Evolutionary conservation across 2,329 filamentous ascomycete genomes (phyloP).

Genomic region (Byssochlamys sp.): DNA sequence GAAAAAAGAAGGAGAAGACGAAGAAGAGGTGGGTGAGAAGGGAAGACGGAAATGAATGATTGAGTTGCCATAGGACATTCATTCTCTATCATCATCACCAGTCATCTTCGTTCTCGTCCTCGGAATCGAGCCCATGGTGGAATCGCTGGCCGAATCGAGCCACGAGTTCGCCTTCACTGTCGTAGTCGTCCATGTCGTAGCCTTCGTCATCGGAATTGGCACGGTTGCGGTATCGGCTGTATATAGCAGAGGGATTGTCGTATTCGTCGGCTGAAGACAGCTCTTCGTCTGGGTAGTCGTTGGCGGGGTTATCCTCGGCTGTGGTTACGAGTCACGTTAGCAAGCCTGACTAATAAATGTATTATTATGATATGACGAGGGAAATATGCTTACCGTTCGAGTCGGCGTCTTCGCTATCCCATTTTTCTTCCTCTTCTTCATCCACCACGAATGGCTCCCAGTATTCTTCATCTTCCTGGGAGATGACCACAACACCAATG

Average conservation of each 20-base stretch:
- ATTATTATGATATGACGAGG: constrained; percentile 2
- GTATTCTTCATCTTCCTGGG: constrained; percentile 38
- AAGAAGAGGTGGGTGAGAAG: too few species aligned
- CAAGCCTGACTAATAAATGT: constrained; percentile 1
- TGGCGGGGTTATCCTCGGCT: constrained; percentile 43
- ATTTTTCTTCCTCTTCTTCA: constrained; percentile 46
- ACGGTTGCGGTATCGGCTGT: constrained; percentile 31
- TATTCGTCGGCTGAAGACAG: constrained; percentile 39
- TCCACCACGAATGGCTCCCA: constrained; percentile 49
- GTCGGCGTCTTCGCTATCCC: constrained; percentile 53
- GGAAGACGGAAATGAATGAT: background rate
- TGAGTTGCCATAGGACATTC: background rate
- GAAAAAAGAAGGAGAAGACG: too few species aligned
- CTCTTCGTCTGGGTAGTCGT: constrained; percentile 44
- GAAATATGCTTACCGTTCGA: constrained; percentile 43
- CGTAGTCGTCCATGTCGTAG: constrained; percentile 31
- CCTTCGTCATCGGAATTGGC: constrained; percentile 37
- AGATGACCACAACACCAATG: constrained; percentile 34
- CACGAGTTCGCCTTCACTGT: constrained; percentile 19
- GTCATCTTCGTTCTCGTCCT: constrained; percentile 23
- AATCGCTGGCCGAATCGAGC: constrained; percentile 14
- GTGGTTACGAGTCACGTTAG: background rate
- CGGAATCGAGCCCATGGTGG: constrained; percentile 8
- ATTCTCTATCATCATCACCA: background rate
- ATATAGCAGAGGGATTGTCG: constrained; percentile 28